Base-by-base conservation (phyloP, 768 basidiomycete genomes). In the Mycena rosella region DNA sequence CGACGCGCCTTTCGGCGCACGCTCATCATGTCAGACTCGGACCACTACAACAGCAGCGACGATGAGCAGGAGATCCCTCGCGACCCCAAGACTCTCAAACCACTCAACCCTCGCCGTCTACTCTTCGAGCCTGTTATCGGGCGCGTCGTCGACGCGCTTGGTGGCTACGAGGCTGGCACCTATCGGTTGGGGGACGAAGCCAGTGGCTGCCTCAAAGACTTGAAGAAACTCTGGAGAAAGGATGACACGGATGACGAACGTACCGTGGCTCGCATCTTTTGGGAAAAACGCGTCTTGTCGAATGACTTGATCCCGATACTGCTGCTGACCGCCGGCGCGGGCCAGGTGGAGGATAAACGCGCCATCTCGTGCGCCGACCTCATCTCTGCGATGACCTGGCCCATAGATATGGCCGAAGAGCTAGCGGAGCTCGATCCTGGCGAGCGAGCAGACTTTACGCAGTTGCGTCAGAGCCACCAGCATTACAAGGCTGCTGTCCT, bases 331-430 rank as follows among this genome's bases (percentile, higher is more conserved):
- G 92, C 93, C 0, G 93, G 93, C 14, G 87, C 88, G 57, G 93
- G 93, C 0, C 78, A 84, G 24, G 89, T 92, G 34, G 93, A 95
- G 70, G 93, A 96, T 78, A 93, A 91, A 72, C 85, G 93, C 53
- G 95, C 94, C 0, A 86, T 97, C 29, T 88, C 91, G 0, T 92
- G 91, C 69, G 91, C 90, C 10, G 98, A 99, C 76, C 83, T 99
- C 26, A 91, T 99, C 76, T 94, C 95, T 0, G 96, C 96, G 0
- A 94, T 99, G 94, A 99, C 97, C 1, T 99, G 98, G 98, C 98
- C 98, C 0, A 97, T 99, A 60, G 95, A 99, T 78, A 84, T 99
- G 69, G 93, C 95, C 0, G 93, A 95, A 74, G 98, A 99, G 79
- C 84, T 99, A 69, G 93, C 92, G 73, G 98, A 99, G 75, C 88